phyloP scores from a whole-genome alignment of 257 asterid species.

The Dorcoceras hygrometricum region DNA sequence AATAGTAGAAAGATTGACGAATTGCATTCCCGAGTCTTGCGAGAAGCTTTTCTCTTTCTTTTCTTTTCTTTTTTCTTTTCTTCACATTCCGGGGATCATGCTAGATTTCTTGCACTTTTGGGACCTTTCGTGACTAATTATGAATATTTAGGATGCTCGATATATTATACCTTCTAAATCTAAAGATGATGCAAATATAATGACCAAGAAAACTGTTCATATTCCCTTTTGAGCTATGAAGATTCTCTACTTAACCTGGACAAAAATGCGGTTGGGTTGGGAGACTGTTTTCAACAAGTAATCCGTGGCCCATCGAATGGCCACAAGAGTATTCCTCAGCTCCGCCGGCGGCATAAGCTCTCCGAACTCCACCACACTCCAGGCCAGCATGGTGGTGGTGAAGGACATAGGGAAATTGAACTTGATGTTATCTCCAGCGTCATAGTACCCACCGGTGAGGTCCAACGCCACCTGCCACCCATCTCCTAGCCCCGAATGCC shows the following conservation, averaged over 20 bases:
- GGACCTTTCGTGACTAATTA: neutral
- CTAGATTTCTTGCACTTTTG: neutral
- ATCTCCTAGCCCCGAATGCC: slow-evolving; percentile 78
- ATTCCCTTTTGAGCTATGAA: neutral
- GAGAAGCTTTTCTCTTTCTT: no score
- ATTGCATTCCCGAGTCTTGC: no score
- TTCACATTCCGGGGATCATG: no score
- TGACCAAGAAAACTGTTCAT: neutral
- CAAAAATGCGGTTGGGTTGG: slow-evolving; percentile 80
- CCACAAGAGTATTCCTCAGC: slow-evolving; percentile 65
- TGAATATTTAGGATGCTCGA: neutral
- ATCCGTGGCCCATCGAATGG: slow-evolving; percentile 84
- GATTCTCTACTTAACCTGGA: slow-evolving; percentile 64
- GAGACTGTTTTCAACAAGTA: slow-evolving; percentile 84
- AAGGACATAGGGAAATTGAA: slow-evolving; percentile 96
- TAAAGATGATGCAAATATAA: neutral
- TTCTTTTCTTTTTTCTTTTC: no score
- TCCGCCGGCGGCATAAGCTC: slow-evolving; percentile 69
- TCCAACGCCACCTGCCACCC: slow-evolving; percentile 60
- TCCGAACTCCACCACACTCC: slow-evolving; percentile 92
- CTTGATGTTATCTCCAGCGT: slow-evolving; percentile 95
- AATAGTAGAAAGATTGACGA: no score
- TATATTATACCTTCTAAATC: neutral
- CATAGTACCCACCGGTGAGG: slow-evolving; percentile 91
- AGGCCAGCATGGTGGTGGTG: slow-evolving; percentile 90